Base-by-base conservation (phyloP, 805 yeast species). In the Candida manassasensis region DNA sequence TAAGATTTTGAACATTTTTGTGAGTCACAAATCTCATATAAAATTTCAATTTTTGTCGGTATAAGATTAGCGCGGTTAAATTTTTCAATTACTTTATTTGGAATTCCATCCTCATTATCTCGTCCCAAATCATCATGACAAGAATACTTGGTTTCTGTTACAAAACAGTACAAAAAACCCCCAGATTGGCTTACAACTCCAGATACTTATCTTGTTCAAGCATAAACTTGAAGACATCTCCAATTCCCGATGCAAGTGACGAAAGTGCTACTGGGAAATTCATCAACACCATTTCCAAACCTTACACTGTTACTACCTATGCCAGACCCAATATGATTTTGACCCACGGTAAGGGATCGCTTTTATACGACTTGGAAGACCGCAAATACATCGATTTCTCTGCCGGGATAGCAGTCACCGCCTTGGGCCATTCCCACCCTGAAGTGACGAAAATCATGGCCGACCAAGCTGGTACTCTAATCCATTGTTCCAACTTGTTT, bases 371-470 rank as follows among this genome's bases (percentile, higher is more conserved):
- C 57, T 60, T 82, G 32, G 87, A 85, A 48, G 82, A 83, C 41
- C 71, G 77, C 26, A 73, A 81, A 54, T 93, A 81, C 52, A 71
- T 93, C 34, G 98, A 93, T 55, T 90, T 93, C 61, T 81, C 90
- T 1, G 88, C 97, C 2, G 98, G 98, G 35, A 90, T 93, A 47
- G 97, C 98, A 1, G 98, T 93, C 11, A 90, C 96, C n/a, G 81
- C 85, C 1, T 67, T 93, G 43, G 98, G 98, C 2, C 97, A 93
- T 54, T 68, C 88, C 17, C 74, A 93, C 48, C 77, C 79, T 3
- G 81, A 79, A 42, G 73, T 93, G 24, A 74, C 95, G 5, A 65
- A 81, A 36, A 75, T 93, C 41, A 56, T 88, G 42, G 59, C 62
- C 38, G 82, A 83, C 28, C 98, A 93, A 62, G 77, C 88, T 1